Evolutionary conservation across 2,329 filamentous ascomycete genomes (phyloP), one percentile per base, ranked within the genome.

Genomic region (Ophiocordyceps camponoti-leonardi): DNA sequence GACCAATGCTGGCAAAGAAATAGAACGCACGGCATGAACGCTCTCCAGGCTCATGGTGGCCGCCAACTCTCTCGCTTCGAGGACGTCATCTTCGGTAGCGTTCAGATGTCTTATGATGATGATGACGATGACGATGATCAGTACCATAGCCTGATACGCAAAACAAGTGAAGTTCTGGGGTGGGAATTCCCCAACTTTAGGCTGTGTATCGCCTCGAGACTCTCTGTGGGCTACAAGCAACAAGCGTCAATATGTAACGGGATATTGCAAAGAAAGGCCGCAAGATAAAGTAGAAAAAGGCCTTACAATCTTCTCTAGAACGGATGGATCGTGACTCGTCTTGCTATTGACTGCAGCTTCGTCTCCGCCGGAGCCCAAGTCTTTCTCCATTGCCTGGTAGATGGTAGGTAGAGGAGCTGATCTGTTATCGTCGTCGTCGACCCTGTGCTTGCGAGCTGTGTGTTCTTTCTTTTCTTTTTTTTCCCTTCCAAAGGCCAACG

Each of bases 21-120:
- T 4, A 8, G 18, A n/a, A 37, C 35, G 65, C 39, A 66, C 60
- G 43, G 59, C 61, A 46, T 61, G 53, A 33, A 67, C 63, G 23
- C 59, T 37, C 35, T 37, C 35, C 35, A 37, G 58, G 16, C 57
- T 54, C 62, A 67, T 65, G 53, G 67, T 65, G 45, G 58, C 61
- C 45, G 66, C 67, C 40, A 67, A 55, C 48, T 67, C 65, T 50
- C 64, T 65, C 45, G 66, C 67, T 52, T 69, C 63, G 45, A 66
- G 60, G 10, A 69, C 56, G 49, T 69, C 67, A 42, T 67, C 61
- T 50, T 68, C 66, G 42, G 67, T 68, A 30, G 67, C 65, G 49
- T 68, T 67, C 46, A 68, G 60, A 47, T 63, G 59, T 52, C 56
- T 42, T 8, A 13, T 20, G 41, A 18, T 28, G 18, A 42, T 12